Percentiles rank a stretch among this genome's conserved stretches.
Conservation (phyloP, 106 monocot species). For the Iris macrosiphon region DNA sequence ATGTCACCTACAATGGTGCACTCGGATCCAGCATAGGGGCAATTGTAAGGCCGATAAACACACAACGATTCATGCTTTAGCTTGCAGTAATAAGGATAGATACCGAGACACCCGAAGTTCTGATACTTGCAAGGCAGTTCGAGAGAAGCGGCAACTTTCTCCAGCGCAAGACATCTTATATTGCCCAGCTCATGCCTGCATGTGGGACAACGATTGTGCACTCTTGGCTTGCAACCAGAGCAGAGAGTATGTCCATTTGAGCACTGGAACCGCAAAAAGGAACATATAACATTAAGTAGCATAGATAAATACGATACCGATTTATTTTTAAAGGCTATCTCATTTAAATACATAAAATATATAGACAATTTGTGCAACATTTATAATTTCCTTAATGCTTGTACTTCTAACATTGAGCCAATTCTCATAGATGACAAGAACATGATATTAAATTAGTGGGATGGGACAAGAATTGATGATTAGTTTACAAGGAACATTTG, state of each 20-base stretch:
- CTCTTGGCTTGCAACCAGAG: conserved; percentile 22
- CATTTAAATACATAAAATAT: neutral
- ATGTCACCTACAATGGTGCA: conserved; percentile 21
- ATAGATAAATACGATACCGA: too few relatives aligned
- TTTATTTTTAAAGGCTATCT: too few relatives aligned
- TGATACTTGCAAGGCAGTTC: conserved; percentile 21
- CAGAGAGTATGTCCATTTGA: conserved; percentile 22
- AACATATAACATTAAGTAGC: neutral
- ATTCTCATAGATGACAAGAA: too few relatives aligned
- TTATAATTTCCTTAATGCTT: too few relatives aligned
- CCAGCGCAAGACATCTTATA: conserved; percentile 22
- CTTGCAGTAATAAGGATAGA: conserved; percentile 20
- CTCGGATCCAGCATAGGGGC: conserved; percentile 22
- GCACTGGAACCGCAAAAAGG: conserved; percentile 5
- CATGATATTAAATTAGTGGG: too few relatives aligned
- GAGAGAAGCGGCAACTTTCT: conserved; percentile 19
- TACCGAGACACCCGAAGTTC: conserved; percentile 13
- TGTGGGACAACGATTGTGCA: conserved; percentile 22
- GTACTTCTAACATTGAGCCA: too few relatives aligned
- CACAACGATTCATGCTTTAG: conserved; percentile 19
- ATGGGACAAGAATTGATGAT: too few relatives aligned
- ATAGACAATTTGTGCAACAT: too few relatives aligned
- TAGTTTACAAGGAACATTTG: too few relatives aligned
- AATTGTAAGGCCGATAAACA: conserved; percentile 12
- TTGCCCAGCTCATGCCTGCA: conserved; percentile 22